These are phyloP conservation scores for Omphalea diandra DNA, from an alignment of 441 rosid genomes.

Conservation along the genomic window DNA sequence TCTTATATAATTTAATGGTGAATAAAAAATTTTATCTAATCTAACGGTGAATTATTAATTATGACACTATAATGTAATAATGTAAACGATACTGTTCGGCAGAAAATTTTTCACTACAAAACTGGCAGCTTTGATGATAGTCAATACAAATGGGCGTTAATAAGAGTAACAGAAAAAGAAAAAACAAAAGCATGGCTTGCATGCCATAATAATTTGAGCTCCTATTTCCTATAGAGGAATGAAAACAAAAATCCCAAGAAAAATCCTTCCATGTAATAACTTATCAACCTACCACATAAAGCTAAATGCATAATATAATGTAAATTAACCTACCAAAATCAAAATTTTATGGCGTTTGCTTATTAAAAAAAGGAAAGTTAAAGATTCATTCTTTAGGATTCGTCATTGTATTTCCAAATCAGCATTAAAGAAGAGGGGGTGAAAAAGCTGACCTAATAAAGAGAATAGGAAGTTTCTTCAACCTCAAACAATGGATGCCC, in stretches of 20 bases:
- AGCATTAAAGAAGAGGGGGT: slow-evolving; percentile 26
- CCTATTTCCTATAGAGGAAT: background rate
- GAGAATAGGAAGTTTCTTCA: slow-evolving; percentile 51
- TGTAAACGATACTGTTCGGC: too few species aligned
- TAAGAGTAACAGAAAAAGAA: too few species aligned
- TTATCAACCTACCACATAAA: too few species aligned
- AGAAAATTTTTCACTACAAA: too few species aligned
- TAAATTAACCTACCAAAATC: slow-evolving; percentile 1
- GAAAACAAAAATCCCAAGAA: background rate
- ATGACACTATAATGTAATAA: too few species aligned
- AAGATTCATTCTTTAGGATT: slow-evolving; percentile 43
- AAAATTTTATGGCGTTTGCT: slow-evolving; percentile 35
- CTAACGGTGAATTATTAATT: too few species aligned
- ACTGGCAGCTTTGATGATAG: too few species aligned
- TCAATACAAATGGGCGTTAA: too few species aligned
- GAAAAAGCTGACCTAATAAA: slow-evolving; percentile 24
- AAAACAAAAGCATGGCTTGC: background rate
- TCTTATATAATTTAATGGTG: too few species aligned
- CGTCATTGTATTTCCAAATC: slow-evolving; percentile 41
- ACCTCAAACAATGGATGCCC: slow-evolving; percentile 79
- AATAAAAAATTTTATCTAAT: too few species aligned
- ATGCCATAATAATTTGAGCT: background rate
- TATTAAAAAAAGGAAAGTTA: slow-evolving; percentile 50
- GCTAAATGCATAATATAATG: slow-evolving; percentile 9
- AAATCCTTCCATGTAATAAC: background rate